phyloP scores from a whole-genome alignment of 148 eudicot genomes.

The Amaranthus palmeri region DNA sequence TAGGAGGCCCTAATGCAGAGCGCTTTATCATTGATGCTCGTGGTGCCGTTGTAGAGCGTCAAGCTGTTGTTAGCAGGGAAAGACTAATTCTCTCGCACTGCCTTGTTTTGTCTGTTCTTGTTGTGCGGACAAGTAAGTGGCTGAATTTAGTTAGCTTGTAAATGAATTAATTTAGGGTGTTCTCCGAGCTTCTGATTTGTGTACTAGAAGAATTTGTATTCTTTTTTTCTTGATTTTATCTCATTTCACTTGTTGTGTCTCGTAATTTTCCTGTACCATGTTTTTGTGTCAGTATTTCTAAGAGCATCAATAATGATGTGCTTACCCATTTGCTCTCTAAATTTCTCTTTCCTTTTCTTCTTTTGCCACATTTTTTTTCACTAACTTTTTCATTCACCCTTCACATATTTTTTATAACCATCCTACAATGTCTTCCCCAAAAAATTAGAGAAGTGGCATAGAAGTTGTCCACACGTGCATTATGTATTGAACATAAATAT shows the following conservation, averaged over 20 bases:
- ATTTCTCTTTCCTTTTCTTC: too few species aligned
- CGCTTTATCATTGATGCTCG: constrained; percentile 76
- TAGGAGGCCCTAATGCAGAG: constrained; percentile 83
- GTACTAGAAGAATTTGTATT: neutral
- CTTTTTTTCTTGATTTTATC: neutral
- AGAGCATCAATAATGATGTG: too few species aligned
- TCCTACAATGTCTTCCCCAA: too few species aligned
- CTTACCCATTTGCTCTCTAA: too few species aligned
- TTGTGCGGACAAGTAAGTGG: constrained; percentile 81
- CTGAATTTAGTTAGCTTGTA: constrained; percentile 2
- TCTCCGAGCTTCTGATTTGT: constrained; percentile 4
- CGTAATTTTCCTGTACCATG: neutral
- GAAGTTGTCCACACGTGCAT: too few species aligned
- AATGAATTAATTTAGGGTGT: neutral
- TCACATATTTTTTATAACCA: too few species aligned
- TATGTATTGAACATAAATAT: too few species aligned
- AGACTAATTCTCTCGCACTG: constrained; percentile 89
- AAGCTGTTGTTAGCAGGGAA: constrained; percentile 87
- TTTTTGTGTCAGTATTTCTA: too few species aligned
- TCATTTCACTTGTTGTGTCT: neutral
- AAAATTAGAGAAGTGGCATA: too few species aligned
- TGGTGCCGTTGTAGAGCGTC: constrained; percentile 86
- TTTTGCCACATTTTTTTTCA: too few species aligned
- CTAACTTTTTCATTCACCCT: too few species aligned
- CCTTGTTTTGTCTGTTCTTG: constrained; percentile 83